phyloP scores from a whole-genome alignment of 2,329 filamentous ascomycete genomes.

The Diplodia mutila region DNA sequence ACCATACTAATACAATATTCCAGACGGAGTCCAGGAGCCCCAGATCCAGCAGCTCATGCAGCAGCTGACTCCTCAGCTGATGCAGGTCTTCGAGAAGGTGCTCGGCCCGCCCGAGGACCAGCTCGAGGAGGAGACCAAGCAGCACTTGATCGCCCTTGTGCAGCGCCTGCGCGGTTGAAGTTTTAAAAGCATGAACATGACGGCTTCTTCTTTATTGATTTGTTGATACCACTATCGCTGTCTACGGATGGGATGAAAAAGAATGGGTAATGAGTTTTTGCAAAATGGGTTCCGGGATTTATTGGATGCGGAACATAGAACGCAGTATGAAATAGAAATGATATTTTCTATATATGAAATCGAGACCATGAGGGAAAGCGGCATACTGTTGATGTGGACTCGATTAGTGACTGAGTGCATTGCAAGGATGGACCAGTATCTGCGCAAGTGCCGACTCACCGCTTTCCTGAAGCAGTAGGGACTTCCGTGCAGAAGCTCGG shows the following conservation, averaged over 20 bases:
- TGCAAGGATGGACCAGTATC: not conserved
- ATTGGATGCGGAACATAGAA: constrained; percentile 5
- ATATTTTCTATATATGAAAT: not conserved
- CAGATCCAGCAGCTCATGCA: constrained; percentile 70
- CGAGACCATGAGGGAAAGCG: not conserved
- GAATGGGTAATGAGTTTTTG: constrained; percentile 8
- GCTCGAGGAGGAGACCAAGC: constrained; percentile 71
- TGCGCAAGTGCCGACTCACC: not conserved
- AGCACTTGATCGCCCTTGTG: constrained; percentile 68
- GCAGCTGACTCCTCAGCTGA: constrained; percentile 69
- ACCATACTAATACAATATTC: not conserved
- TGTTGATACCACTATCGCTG: constrained; percentile 26
- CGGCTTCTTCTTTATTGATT: constrained; percentile 24
- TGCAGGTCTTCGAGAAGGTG: constrained; percentile 74
- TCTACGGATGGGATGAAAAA: constrained; percentile 15
- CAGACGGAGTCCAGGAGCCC: constrained; percentile 52
- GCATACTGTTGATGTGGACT: no score
- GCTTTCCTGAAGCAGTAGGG: not conserved
- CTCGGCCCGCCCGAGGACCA: constrained; percentile 74
- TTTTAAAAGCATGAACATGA: constrained; percentile 11
- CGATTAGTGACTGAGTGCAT: no score
- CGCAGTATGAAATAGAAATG: not conserved
- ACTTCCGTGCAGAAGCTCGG: constrained; percentile 11
- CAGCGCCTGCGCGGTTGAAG: constrained; percentile 48
- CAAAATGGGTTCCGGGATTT: not conserved